Evolutionary conservation across 1,139 yeast species (phyloP).

Genomic region (Maudiozyma humilis): DNA sequence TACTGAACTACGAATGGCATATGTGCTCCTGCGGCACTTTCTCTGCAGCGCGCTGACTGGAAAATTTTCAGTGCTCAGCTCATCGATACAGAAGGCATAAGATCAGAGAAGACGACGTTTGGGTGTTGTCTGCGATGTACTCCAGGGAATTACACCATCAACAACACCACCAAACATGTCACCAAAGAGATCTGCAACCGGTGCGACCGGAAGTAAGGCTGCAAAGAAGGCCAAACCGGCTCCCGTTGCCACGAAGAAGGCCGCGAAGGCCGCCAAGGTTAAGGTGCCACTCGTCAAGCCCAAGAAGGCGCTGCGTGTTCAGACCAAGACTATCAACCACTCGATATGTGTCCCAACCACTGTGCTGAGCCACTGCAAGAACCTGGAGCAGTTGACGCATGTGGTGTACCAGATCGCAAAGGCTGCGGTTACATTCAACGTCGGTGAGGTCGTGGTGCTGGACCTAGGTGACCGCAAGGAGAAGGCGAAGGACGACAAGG

Average conservation of each 20-base stretch:
- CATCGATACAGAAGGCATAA: not conserved
- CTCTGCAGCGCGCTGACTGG: too few species aligned
- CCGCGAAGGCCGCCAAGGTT: slow-evolving; percentile 2
- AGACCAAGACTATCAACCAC: slow-evolving; percentile 29
- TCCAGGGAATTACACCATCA: too few species aligned
- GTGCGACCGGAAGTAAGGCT: not conserved
- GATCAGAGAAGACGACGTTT: too few species aligned
- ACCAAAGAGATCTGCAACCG: slow-evolving; percentile 1
- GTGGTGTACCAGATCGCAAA: slow-evolving; percentile 73
- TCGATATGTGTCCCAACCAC: slow-evolving; percentile 63
- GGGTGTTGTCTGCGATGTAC: too few species aligned
- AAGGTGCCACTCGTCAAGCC: slow-evolving; percentile 11
- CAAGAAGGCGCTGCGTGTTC: slow-evolving; percentile 21
- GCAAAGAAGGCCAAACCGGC: slow-evolving; percentile 2
- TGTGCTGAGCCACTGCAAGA: slow-evolving; percentile 50
- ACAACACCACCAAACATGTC: too few species aligned
- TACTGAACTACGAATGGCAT: too few species aligned
- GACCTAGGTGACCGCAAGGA: slow-evolving; percentile 10
- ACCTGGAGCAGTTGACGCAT: slow-evolving; percentile 64
- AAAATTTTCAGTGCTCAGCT: not conserved
- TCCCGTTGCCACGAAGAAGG: not conserved
- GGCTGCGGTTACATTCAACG: slow-evolving; percentile 59
- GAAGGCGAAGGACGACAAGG: slow-evolving; percentile 5
- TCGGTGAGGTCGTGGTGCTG: slow-evolving; percentile 64
- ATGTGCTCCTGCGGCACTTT: too few species aligned